Base-by-base conservation (phyloP, 129 eudicot species). In the Chrysanthemum seticuspe region DNA sequence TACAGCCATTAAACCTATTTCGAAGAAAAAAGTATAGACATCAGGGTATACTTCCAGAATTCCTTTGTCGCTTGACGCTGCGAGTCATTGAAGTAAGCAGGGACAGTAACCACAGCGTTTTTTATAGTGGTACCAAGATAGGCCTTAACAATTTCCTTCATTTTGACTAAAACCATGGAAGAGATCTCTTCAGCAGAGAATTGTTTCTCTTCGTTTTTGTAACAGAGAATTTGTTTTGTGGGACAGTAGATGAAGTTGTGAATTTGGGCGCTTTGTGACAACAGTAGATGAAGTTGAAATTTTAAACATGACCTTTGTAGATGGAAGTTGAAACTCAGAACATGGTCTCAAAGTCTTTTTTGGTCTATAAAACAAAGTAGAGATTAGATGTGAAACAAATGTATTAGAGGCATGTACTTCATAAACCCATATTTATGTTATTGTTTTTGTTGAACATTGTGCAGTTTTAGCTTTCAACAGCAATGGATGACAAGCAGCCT, bases 181-280 rank as follows among this genome's bases (percentile, higher is more conserved):
- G 81, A 61, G 62, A 77, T 77, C 9, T 77, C 81, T 40, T 77
- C 81, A 19, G 81, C 81, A 34, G 76, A 47, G 52, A 76, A 76
- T 29, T 68, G 80, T 45, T 76, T 76, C 70, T 76, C 74, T 47
- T 76, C 80, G 53, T 57, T 57, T 59, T 68, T 76, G 80, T 76
- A 76, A 0, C 16, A 19, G 21, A 19, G 21, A 19, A 19, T 19
- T 19, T 19, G 21, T 19, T 19, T 19, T 19, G 21, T 19, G 21
- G 21, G 21, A 19, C 21, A 19, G 21, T 19, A 19, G 21, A 19
- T 19, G 21, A 19, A 19, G 21, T 19, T 19, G 21, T 19, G 21
- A 19, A 19, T 19, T 19, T 19, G 21, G 21, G 21, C 21, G 21
- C 21, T 19, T 19, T 19, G 21, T 19, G 21, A 19, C 21, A 19